These are phyloP conservation scores for Dothidotthia symphoricarpi DNA, from an alignment of 2,329 filamentous ascomycete genomes.

Conservation along the genomic window DNA sequence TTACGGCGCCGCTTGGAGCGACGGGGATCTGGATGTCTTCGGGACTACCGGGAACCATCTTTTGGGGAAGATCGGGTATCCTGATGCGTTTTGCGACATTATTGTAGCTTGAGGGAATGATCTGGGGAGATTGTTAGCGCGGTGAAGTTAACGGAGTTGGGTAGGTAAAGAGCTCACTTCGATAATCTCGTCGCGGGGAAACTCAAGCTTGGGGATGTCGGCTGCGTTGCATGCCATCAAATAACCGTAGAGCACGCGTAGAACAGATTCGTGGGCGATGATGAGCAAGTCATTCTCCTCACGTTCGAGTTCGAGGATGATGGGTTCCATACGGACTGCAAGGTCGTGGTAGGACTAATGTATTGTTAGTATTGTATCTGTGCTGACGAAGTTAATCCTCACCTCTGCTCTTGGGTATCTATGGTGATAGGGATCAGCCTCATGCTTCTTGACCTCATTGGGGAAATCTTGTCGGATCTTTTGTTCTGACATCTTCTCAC, in stretches of 20 bases:
- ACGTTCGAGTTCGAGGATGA: slow-evolving; percentile 93
- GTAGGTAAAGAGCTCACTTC: slow-evolving; percentile 56
- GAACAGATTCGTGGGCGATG: slow-evolving; percentile 96
- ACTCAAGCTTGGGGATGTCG: slow-evolving; percentile 89
- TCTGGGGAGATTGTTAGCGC: slow-evolving; percentile 48
- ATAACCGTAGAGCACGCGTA: slow-evolving; percentile 94
- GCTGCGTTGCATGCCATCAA: slow-evolving; percentile 97
- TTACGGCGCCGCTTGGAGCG: slow-evolving; percentile 55
- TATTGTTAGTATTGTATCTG: slow-evolving; percentile 15
- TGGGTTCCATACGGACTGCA: slow-evolving; percentile 94
- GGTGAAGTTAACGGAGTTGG: slow-evolving; percentile 6
- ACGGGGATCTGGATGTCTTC: slow-evolving; percentile 80
- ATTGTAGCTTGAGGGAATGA: slow-evolving; percentile 95
- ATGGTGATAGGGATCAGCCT: slow-evolving; percentile 93
- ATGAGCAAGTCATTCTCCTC: slow-evolving; percentile 98
- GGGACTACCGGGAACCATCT: slow-evolving; percentile 72
- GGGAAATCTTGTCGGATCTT: slow-evolving; percentile 80
- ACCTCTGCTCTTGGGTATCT: slow-evolving; percentile 93
- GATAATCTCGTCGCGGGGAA: slow-evolving; percentile 95
- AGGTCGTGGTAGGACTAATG: slow-evolving; percentile 91
- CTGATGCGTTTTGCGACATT: slow-evolving; percentile 90
- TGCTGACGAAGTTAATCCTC: slow-evolving; percentile 20
- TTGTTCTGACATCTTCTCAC: slow-evolving; percentile 85
- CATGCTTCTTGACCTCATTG: slow-evolving; percentile 89
- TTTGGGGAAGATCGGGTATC: slow-evolving; percentile 66